Evolutionary conservation across 2,329 filamentous ascomycete genomes (phyloP).

Genomic region (Penicillium decumbens): DNA sequence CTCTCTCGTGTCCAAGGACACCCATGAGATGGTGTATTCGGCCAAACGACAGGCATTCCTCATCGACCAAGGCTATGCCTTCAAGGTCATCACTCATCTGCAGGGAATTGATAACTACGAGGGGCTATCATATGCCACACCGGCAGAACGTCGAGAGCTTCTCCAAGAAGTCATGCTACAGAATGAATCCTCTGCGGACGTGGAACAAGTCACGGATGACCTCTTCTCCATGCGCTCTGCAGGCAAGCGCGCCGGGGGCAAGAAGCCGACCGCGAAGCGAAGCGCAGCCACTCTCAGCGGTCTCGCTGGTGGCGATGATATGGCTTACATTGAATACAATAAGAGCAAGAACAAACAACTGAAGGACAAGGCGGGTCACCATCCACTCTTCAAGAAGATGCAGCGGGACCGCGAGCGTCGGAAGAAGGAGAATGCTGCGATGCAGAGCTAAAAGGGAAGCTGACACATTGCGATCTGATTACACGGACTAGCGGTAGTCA

Average conservation of each 20-base stretch:
- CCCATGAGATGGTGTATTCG: slow-evolving; percentile 95
- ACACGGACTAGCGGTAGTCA: neutral
- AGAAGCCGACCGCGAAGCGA: slow-evolving; percentile 62
- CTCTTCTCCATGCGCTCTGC: slow-evolving; percentile 57
- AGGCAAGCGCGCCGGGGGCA: slow-evolving; percentile 32
- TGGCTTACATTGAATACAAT: slow-evolving; percentile 91
- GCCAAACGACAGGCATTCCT: slow-evolving; percentile 95
- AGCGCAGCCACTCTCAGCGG: slow-evolving; percentile 82
- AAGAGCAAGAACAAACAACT: slow-evolving; percentile 64
- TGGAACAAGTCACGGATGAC: slow-evolving; percentile 66
- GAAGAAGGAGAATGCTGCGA: slow-evolving; percentile 44
- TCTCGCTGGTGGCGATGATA: slow-evolving; percentile 85
- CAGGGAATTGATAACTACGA: slow-evolving; percentile 83
- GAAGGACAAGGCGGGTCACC: slow-evolving; percentile 58
- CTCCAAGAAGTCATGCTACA: slow-evolving; percentile 86
- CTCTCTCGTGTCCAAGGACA: slow-evolving; percentile 93
- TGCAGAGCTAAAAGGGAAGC: neutral
- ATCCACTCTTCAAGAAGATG: slow-evolving; percentile 63
- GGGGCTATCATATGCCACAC: slow-evolving; percentile 72
- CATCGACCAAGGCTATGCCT: slow-evolving; percentile 96
- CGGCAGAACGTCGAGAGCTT: slow-evolving; percentile 76
- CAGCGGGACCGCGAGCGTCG: slow-evolving; percentile 58
- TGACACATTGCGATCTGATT: neutral
- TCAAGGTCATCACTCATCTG: slow-evolving; percentile 96
- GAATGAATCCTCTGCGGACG: slow-evolving; percentile 67